A percentile compares a stretch with the other conserved stretches of the same genome.
Conservation (phyloP, 2,329 filamentous ascomycete genomes). For the Pseudocercospora fuligena region DNA sequence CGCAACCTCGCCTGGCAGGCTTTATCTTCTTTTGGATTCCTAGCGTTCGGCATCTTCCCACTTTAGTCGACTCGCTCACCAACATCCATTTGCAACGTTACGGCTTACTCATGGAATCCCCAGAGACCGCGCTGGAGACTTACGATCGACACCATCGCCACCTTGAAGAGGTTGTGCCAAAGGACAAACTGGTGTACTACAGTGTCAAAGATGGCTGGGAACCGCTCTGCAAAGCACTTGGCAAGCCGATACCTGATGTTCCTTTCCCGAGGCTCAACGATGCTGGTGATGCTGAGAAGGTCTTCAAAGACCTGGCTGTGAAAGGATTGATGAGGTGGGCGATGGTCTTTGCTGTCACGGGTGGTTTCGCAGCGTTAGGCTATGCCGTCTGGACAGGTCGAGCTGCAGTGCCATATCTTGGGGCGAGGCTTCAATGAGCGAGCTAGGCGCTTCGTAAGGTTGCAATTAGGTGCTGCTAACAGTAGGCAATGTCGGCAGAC, state of each 20-base stretch:
- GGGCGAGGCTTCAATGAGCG: too few species aligned
- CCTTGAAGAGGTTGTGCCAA: slow-evolving; percentile 11
- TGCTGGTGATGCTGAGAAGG: slow-evolving; percentile 16
- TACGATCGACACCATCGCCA: slow-evolving; percentile 19
- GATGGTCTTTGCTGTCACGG: background rate
- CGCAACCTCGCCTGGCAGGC: slow-evolving; percentile 10
- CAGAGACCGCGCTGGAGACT: background rate
- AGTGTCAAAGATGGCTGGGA: slow-evolving; percentile 36
- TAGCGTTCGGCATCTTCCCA: slow-evolving; percentile 16
- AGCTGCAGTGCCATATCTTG: too few species aligned
- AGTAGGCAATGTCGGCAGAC: too few species aligned
- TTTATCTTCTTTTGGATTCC: slow-evolving; percentile 26
- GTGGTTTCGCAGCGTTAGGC: background rate
- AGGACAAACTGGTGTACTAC: slow-evolving; percentile 29
- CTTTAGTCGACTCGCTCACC: slow-evolving; percentile 1
- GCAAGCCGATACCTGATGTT: slow-evolving; percentile 28
- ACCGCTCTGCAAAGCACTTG: slow-evolving; percentile 37
- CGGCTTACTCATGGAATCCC: slow-evolving; percentile 1
- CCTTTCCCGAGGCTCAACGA: slow-evolving; percentile 31
- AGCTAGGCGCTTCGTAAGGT: too few species aligned
- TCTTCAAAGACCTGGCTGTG: slow-evolving; percentile 12
- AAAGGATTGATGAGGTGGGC: slow-evolving; percentile 18
- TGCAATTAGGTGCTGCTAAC: too few species aligned
- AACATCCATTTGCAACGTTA: slow-evolving; percentile 18
- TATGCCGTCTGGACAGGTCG: background rate